Percentiles rank a stretch among this genome's conserved stretches.
These are phyloP conservation scores for Chaetomium sp. DNA, from an alignment of 2,329 filamentous ascomycete species.

Conservation along the genomic window DNA sequence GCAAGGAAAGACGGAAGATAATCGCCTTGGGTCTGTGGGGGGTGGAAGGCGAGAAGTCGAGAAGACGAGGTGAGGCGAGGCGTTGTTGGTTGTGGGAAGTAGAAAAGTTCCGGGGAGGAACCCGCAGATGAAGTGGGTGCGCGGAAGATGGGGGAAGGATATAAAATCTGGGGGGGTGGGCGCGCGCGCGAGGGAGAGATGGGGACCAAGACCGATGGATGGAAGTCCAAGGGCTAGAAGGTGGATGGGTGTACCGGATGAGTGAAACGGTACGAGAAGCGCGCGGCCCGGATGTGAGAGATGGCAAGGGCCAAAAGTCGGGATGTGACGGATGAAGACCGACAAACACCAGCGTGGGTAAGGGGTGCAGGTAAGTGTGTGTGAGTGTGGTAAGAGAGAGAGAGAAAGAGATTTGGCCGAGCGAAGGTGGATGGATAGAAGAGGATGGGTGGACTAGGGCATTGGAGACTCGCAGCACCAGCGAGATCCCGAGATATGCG, in stretches of 20 bases:
- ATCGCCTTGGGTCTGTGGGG: not conserved
- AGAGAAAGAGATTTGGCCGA: constrained; percentile 14
- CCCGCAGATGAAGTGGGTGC: too few relatives aligned
- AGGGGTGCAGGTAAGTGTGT: not conserved
- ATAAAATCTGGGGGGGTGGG: constrained; percentile 1
- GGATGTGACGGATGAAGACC: constrained; percentile 9
- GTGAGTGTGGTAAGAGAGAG: constrained; percentile 10
- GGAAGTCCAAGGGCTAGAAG: not conserved
- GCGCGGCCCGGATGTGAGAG: not conserved
- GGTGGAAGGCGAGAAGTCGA: not conserved
- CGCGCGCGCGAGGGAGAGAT: too few relatives aligned
- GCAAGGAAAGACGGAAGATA: not conserved
- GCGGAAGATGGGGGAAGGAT: not conserved
- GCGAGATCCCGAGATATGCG: constrained; percentile 16
- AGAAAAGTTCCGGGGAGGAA: not conserved
- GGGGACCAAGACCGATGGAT: not conserved
- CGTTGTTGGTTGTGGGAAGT: constrained; percentile 5
- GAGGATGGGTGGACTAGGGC: not conserved
- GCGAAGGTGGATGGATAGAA: constrained; percentile 22
- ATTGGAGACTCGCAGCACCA: constrained; percentile 1
- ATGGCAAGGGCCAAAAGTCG: not conserved
- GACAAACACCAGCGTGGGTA: constrained; percentile 8
- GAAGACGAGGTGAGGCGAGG: not conserved
- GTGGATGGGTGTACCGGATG: not conserved
- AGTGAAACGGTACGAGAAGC: not conserved